Evolutionary conservation across 179 eudicot genomes (phyloP).

Genomic region (Pouteria campechiana): DNA sequence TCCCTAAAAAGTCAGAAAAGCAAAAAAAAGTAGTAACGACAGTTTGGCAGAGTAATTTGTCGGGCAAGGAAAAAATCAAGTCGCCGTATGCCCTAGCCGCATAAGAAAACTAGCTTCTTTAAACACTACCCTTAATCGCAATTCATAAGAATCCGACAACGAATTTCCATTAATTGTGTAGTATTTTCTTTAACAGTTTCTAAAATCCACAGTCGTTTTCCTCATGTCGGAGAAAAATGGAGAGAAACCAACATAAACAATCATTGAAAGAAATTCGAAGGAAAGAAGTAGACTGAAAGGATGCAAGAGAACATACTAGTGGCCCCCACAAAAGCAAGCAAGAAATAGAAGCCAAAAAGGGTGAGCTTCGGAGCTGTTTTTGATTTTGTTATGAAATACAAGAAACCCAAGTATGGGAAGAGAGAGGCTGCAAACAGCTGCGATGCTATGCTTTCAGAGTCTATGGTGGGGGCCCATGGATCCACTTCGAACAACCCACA

Average conservation of each 20-base stretch:
- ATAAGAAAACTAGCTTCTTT: no score
- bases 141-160: no score
- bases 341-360: constrained; percentile 94
- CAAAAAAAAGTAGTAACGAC: no score
- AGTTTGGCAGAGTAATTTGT: no score
- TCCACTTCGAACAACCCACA: constrained; percentile 56
- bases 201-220: no score
- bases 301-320: constrained; percentile 49
- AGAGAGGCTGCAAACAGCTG: constrained; percentile 94
- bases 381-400: constrained; percentile 83
- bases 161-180: no score
- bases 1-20: no score
- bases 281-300: neutral
- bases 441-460: constrained; percentile 89
- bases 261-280: neutral
- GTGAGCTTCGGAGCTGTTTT: constrained; percentile 86
- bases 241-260: neutral
- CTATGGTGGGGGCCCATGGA: constrained; percentile 93
- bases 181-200: no score
- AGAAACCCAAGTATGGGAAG: constrained; percentile 88
- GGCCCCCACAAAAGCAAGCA: constrained; percentile 98
- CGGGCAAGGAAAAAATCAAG: no score
- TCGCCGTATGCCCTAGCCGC: no score
- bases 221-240: neutral
- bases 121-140: no score